Base-by-base conservation (phyloP, 2,329 filamentous ascomycete genomes). In the Basipetospora chlamydospora region DNA sequence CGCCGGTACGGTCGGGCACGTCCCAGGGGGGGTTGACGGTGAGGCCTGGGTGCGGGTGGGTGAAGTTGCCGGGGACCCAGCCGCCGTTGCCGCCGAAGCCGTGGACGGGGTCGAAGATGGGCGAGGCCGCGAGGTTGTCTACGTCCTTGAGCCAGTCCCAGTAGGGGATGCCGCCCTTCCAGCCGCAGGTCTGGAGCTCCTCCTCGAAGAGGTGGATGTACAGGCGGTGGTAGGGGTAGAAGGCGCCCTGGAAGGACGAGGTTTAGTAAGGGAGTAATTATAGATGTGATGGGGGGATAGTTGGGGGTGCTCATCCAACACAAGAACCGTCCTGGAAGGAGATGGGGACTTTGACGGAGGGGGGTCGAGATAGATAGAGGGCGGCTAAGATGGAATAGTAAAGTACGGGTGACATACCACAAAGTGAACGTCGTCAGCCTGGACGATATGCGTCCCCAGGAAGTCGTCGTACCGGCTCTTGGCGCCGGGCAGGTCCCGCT, bases 401-500 rank as follows among this genome's bases (percentile, higher is more conserved):
- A n/a, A n/a, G n/a, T n/a, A 13, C 17, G 11, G 10, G n/a, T 15
- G 28, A 26, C 41, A 10, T 26, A 38, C 33, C 4, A 23, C 22
- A 17, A 20, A 54, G 43, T 70, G 66, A 13, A 68, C 66, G 1
- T 34, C 35, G 8, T 53, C 40, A 1, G 66, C 66, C 42, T 62
- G 55, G 38, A 66, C 59, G 40, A 70, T 58, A 41, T 70, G 67
- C 0, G 57, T 53, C 4, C 58, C 63, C 5, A 66, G 52, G 28
- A 61, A 70, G 40, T 70, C 67, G 43, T 70, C 67, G 39, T 59
- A 68, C 39, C 64, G 42, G 3, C 54, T 59, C 40, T 52, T 56
- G 3, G 58, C 63, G 2, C 66, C 66, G 0, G 63, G 50, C 3
- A 39, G 3, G 12, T 32, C 35, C 0, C 56, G 58, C 12, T 52